These are phyloP conservation scores for Jaapia argillacea DNA, from an alignment of 768 basidiomycete species.

Conservation along the genomic window DNA sequence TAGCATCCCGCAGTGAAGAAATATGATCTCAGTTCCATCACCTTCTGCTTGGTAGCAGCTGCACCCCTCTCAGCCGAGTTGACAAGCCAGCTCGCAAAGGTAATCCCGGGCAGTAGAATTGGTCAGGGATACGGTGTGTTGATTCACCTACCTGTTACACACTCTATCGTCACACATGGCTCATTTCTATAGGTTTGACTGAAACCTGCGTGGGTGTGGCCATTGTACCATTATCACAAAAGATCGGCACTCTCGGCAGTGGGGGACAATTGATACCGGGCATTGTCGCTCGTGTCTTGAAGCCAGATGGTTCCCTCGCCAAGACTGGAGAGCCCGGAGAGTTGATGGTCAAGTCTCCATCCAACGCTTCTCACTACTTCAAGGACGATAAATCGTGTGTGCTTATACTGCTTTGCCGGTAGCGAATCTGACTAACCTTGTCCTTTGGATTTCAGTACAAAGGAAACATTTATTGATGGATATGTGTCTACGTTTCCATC, in stretches of 20 bases:
- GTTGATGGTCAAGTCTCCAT: conserved; percentile 34
- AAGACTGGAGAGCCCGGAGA: conserved; percentile 51
- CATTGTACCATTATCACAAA: conserved; percentile 36
- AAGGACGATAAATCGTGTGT: conserved; percentile 55
- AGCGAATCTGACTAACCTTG: neutral
- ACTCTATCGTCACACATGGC: no score
- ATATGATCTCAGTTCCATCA: conserved; percentile 20
- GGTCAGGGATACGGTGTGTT: conserved; percentile 47
- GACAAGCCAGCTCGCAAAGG: conserved; percentile 30
- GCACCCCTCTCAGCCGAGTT: conserved; percentile 24
- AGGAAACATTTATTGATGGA: conserved; percentile 62
- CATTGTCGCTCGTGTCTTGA: conserved; percentile 41
- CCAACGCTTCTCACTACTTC: conserved; percentile 32
- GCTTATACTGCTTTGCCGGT: neutral
- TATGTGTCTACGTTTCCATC: neutral
- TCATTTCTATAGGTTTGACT: conserved; percentile 59
- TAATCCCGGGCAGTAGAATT: conserved; percentile 43
- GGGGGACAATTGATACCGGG: conserved; percentile 43
- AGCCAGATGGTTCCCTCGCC: conserved; percentile 45
- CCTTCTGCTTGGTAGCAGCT: conserved; percentile 19
- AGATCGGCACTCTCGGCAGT: conserved; percentile 43
- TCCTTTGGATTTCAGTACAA: conserved; percentile 32
- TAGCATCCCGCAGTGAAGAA: conserved; percentile 19
- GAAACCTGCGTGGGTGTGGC: conserved; percentile 45
- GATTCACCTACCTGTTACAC: neutral